A percentile compares a stretch with the other conserved stretches of the same genome.
Conservation (phyloP, 1,284 basidiomycete genomes). For the Thecaphora thlaspeos region DNA sequence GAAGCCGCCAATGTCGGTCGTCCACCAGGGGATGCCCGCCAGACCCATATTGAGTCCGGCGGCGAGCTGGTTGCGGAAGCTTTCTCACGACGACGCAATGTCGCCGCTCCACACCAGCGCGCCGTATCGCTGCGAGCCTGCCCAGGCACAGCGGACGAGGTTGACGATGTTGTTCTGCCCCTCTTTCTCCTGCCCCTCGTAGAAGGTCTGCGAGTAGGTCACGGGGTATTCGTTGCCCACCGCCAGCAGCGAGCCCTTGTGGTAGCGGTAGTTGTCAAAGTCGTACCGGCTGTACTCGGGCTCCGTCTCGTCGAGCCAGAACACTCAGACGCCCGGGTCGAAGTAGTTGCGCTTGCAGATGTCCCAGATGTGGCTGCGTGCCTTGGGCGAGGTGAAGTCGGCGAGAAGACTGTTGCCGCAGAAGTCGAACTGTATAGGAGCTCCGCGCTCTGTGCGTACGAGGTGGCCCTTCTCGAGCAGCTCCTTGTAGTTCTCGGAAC, state of each 20-base stretch:
- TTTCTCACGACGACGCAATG: slow-evolving; percentile 19
- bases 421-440: slow-evolving; percentile 9
- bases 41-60: slow-evolving; percentile 13
- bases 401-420: slow-evolving; percentile 9
- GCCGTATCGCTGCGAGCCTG: slow-evolving; percentile 15
- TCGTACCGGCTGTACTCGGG: slow-evolving; percentile 17
- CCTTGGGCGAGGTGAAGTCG: slow-evolving; percentile 16
- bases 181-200: slow-evolving; percentile 11
- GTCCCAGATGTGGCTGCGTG: slow-evolving; percentile 10
- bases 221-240: slow-evolving; percentile 23
- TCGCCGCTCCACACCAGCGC: slow-evolving; percentile 20
- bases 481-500: slow-evolving; percentile 9
- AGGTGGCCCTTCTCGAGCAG: slow-evolving; percentile 16
- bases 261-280: slow-evolving; percentile 22
- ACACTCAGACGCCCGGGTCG: slow-evolving; percentile 12
- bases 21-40: slow-evolving; percentile 23
- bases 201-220: slow-evolving; percentile 12
- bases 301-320: slow-evolving; percentile 29
- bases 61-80: slow-evolving; percentile 12
- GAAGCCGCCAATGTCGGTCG: slow-evolving; percentile 24
- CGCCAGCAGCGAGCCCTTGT: slow-evolving; percentile 7
- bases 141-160: slow-evolving; percentile 20
- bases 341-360: slow-evolving; percentile 14
- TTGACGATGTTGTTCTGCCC: slow-evolving; percentile 14
- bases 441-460: slow-evolving; percentile 13